These are phyloP conservation scores for Tephrocybe rancida DNA, from an alignment of 768 basidiomycete species.

Conservation along the genomic window DNA sequence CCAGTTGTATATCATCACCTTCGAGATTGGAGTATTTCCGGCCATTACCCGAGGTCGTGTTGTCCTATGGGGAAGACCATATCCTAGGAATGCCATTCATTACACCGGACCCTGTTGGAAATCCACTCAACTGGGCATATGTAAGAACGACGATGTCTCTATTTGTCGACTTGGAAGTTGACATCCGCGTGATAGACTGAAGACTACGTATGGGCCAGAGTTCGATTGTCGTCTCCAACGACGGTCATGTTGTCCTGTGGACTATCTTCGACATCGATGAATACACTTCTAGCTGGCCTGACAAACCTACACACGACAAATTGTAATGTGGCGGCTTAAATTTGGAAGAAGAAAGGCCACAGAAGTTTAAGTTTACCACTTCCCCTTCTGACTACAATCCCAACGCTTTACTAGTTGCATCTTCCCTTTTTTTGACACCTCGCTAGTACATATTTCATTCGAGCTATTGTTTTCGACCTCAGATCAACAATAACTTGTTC, in stretches of 20 bases:
- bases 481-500: too few relatives aligned
- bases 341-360: slow-evolving; percentile 43
- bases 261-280: slow-evolving; percentile 25
- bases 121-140: slow-evolving; percentile 52
- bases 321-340: slow-evolving; percentile 28
- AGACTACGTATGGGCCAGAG: slow-evolving; percentile 63
- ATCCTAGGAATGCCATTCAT: slow-evolving; percentile 47
- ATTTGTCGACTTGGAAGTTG: not conserved
- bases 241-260: slow-evolving; percentile 45
- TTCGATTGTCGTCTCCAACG: slow-evolving; percentile 50
- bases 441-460: too few relatives aligned
- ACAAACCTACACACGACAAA: slow-evolving; percentile 51
- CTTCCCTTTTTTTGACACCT: slow-evolving; percentile 13
- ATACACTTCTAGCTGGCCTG: slow-evolving; percentile 44
- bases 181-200: slow-evolving; percentile 43
- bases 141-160: slow-evolving; percentile 34
- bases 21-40: slow-evolving; percentile 66
- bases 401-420: slow-evolving; percentile 59
- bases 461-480: too few relatives aligned
- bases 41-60: slow-evolving; percentile 55
- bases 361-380: slow-evolving; percentile 47
- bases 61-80: slow-evolving; percentile 66
- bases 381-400: slow-evolving; percentile 63
- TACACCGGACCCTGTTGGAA: slow-evolving; percentile 47
- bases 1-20: slow-evolving; percentile 57